Percentiles rank a stretch among this genome's conserved stretches.
Evolutionary conservation across 495 filamentous ascomycete genomes (phyloP).

Genomic region (Trichocladium antarcticum): DNA sequence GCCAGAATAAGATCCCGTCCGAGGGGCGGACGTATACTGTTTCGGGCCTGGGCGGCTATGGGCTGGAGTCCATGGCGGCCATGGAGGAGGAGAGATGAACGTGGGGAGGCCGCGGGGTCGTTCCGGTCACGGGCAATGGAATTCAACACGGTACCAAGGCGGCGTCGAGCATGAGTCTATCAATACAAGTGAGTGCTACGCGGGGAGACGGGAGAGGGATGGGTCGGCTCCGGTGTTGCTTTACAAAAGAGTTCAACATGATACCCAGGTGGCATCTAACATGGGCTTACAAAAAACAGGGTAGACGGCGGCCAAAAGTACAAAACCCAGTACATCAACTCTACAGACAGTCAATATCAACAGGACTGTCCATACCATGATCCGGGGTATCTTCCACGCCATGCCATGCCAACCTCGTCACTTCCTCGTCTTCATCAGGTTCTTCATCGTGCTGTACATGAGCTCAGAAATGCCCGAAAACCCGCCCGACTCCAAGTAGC

Average conservation of each 20-base stretch:
- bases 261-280: constrained; percentile 22
- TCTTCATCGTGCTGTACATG: constrained; percentile 79
- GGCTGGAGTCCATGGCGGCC: constrained; percentile 48
- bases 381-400: neutral
- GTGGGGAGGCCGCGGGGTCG: neutral
- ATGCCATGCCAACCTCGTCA: neutral
- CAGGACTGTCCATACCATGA: neutral
- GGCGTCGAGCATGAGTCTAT: neutral
- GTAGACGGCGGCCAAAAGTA: neutral
- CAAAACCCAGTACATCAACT: neutral
- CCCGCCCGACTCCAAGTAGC: constrained; percentile 54
- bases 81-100: constrained; percentile 3
- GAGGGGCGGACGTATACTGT: constrained; percentile 63
- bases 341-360: constrained; percentile 3
- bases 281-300: constrained; percentile 1
- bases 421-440: constrained; percentile 40
- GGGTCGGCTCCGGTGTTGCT: neutral
- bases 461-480: constrained; percentile 56
- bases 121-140: neutral
- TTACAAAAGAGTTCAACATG: constrained; percentile 13
- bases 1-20: constrained; percentile 40
- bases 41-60: constrained; percentile 72
- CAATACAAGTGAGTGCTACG: no score
- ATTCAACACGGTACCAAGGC: neutral
- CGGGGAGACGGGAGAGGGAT: neutral